Evolutionary conservation across 768 basidiomycete species (phyloP), one percentile per base, ranked within the genome.

Genomic region (Lentinula sp.): DNA sequence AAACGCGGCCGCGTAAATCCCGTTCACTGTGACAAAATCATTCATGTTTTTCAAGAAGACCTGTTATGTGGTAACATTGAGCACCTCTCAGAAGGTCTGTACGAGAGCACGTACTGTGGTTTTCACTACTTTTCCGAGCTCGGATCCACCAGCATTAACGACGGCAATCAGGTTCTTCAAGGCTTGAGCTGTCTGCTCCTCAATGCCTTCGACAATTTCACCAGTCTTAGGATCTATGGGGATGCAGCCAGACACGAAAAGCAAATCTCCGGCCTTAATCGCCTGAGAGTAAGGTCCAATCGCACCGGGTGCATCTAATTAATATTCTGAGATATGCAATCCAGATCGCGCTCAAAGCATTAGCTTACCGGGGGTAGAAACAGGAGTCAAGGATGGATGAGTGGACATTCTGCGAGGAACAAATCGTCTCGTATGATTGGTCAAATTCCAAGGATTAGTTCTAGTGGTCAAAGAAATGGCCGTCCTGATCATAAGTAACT

Each of bases 21-120:
- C 82, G 72, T 98, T 98, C 67, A 97, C 85, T 43, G 81, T 76
- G 3, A 69, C 85, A 70, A 98, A 98, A 73, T 99, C 91, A 65
- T 91, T 79, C 93, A 98, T 95, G 63, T 83, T 77, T 73, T 96
- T 93, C 71, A 98, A 74, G 77, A 97, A 98, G 32, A 95, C 88
- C 93, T 95, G 61, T 2, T 57, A 28, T 28, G 28, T 28, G 32
- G 23, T 20, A 33, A 36, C 9, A 32, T 13, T 36, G 1, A 32
- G 41, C 1, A 16, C n/a, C 5, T n/a, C 53, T 13, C 53, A 16
- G 28, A 28, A 3, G 4, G 28, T 28, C 28, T 28, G 28, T 28
- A 28, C 28, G 28, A 28, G 28, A 28, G 28, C 28, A 28, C 89
- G 61, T 65, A 93, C 95, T 42, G 93, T 96, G 48, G 91, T 92